Conservation (phyloP, 768 basidiomycete species). For the Agaricus subrufescens region DNA sequence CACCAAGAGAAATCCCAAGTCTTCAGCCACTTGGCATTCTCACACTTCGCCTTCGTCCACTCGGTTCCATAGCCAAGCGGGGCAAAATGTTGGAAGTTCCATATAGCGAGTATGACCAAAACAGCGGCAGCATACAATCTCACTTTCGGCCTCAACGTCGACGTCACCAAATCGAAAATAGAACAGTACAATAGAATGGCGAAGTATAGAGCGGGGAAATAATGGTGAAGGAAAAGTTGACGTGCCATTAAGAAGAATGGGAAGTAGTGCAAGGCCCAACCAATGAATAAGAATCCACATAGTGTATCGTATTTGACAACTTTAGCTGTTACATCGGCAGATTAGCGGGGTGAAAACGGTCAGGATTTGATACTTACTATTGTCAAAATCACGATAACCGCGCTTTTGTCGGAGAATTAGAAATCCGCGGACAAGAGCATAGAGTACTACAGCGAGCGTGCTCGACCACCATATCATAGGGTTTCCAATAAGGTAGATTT, state of each 20-base stretch:
- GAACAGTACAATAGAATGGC: conserved; percentile 74
- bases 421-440: conserved; percentile 66
- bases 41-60: conserved; percentile 84
- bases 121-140: conserved; percentile 80
- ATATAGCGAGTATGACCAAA: conserved; percentile 66
- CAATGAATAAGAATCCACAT: conserved; percentile 87
- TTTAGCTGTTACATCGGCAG: conserved; percentile 48
- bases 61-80: conserved; percentile 78
- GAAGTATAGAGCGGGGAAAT: conserved; percentile 95
- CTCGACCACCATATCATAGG: conserved; percentile 91
- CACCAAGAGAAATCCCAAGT: conserved; percentile 97
- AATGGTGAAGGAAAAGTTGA: conserved; percentile 97
- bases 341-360: not conserved
- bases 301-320: conserved; percentile 89
- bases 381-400: conserved; percentile 88
- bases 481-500: conserved; percentile 95
- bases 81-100: conserved; percentile 75
- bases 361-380: conserved; percentile 52
- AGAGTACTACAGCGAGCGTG: conserved; percentile 63
- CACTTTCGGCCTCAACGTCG: conserved; percentile 67
- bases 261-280: conserved; percentile 91
- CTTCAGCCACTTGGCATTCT: conserved; percentile 77
- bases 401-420: conserved; percentile 87
- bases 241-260: conserved; percentile 98
- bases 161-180: conserved; percentile 84